phyloP scores from a whole-genome alignment of 148 eudicot genomes.

The Cornus suecica region DNA sequence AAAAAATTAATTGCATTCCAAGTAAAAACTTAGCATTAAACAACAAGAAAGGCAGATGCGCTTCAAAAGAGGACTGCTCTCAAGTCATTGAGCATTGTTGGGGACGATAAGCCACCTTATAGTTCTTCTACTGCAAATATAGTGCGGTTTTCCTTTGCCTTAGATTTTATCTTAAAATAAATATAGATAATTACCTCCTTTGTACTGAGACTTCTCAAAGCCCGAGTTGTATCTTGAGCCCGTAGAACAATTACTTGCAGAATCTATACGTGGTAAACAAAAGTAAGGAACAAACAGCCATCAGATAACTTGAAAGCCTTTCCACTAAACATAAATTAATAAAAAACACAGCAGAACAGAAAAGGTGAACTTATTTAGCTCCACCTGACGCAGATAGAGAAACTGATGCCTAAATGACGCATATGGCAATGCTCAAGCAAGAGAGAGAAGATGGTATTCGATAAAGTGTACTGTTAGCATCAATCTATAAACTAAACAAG shows the following conservation, averaged over 20 bases:
- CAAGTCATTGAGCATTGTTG: no score
- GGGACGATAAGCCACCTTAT: no score
- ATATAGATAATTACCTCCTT: conserved; percentile 59
- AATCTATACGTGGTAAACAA: conserved; percentile 47
- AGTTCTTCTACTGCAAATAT: no score
- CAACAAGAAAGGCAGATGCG: no score
- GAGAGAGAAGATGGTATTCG: neutral
- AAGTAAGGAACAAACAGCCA: neutral
- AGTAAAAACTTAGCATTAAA: no score
- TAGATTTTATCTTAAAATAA: no score
- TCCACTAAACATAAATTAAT: neutral
- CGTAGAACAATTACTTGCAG: conserved; percentile 70
- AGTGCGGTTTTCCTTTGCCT: neutral
- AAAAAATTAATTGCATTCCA: no score
- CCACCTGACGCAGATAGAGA: neutral
- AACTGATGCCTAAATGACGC: neutral
- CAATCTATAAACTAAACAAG: neutral
- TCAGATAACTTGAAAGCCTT: conserved; percentile 3
- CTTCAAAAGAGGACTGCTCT: no score
- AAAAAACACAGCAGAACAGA: neutral
- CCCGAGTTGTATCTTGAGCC: conserved; percentile 58
- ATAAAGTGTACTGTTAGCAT: neutral
- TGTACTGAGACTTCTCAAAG: conserved; percentile 81
- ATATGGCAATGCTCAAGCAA: neutral
- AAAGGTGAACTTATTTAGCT: neutral